phyloP scores from a whole-genome alignment of 2,329 filamentous ascomycete genomes.

The Metarhizium album region DNA sequence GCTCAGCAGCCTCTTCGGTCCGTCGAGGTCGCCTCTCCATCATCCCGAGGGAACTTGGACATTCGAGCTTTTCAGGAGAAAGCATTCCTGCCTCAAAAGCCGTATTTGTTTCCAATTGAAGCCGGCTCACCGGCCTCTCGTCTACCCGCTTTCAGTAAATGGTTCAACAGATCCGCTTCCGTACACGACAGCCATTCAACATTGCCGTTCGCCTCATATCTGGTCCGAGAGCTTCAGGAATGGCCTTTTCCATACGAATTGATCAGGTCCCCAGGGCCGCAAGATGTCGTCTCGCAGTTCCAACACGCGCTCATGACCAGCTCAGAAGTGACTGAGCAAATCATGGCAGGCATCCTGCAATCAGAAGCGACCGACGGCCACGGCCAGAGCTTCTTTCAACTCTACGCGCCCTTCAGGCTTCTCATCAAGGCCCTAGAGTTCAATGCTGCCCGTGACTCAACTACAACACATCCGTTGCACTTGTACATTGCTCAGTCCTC shows the following conservation, averaged over 20 bases:
- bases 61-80: conserved; percentile 38
- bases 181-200: neutral
- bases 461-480: conserved; percentile 20
- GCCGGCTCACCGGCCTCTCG: conserved; percentile 21
- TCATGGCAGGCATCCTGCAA: conserved; percentile 21
- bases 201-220: conserved; percentile 6
- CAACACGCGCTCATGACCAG: conserved; percentile 17
- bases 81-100: conserved; percentile 41
- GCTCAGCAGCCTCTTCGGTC: neutral
- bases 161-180: conserved; percentile 36
- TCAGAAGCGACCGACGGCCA: conserved; percentile 13
- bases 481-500: conserved; percentile 82
- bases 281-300: conserved; percentile 15
- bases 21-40: conserved; percentile 6
- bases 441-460: conserved; percentile 22
- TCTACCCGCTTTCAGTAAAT: conserved; percentile 45
- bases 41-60: conserved; percentile 11
- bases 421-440: conserved; percentile 48
- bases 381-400: conserved; percentile 37
- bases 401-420: conserved; percentile 52
- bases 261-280: conserved; percentile 15
- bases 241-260: conserved; percentile 29
- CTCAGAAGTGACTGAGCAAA: conserved; percentile 17
- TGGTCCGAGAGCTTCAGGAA: conserved; percentile 21
- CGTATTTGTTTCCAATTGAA: conserved; percentile 37